Evolutionary conservation across 208 protist genomes (phyloP), one percentile per base, ranked within the genome.

Genomic region (Naegleria gruberi): DNA sequence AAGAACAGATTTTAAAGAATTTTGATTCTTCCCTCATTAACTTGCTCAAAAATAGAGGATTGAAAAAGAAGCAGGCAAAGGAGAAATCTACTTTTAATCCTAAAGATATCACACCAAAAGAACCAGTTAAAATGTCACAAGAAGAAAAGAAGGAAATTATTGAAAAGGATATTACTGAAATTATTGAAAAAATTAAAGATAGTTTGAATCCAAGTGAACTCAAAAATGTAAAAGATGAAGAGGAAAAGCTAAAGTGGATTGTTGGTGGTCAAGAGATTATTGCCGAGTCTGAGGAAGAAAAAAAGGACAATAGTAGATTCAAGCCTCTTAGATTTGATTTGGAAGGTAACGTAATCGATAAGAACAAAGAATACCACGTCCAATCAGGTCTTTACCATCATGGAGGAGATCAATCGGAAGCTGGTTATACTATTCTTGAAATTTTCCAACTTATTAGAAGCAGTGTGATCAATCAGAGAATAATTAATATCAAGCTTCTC

Each of bases 171-270:
- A 77, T 77, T 30, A 30, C 26, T n/a, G 65, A 77, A 37, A 77
- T 77, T 77, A 77, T 77, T 77, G 65, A 77, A 26, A 30, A 77
- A 77, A 77, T 77, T 77, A 77, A 77, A 77, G 30, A 77, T 7
- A 37, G 30, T 77, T 77, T 77, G 34, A 77, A 77, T 37, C 65
- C 65, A 77, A 37, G 8, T 7, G 65, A 77, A 37, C 30, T 77
- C 17, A 77, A 77, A 37, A 77, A 77, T 26, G 12, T 77, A 5
- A 77, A 77, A 77, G 65, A 77, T 5, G 65, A 77, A 77, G 65
- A 77, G 30, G 65, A 77, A 37, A 77, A 77, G 34, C 8, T 77
- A 77, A 77, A 77, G 8, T 77, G 65, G 65, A 77, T 77, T 8
- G 30, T 77, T 77, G 65, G 65, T 37, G 65, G 30, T 37, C 26